Conservation (phyloP, 306 rosid species). For the Cicer cuneatum region DNA sequence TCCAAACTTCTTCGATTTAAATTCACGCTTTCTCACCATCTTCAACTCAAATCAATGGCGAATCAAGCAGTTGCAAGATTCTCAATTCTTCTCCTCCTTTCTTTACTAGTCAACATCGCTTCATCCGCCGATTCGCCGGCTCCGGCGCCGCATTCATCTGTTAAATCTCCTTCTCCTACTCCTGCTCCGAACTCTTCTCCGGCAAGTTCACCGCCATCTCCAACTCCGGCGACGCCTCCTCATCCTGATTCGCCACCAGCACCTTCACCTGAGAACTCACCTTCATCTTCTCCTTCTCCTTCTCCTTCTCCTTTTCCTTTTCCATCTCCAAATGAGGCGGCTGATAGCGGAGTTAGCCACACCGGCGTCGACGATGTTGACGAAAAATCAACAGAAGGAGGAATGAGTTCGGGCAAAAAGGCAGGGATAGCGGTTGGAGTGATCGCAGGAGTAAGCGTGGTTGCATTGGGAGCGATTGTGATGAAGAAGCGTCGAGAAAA, state of each 20-base stretch:
- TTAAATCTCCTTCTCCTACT: slow-evolving; percentile 43
- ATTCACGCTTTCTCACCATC: not conserved
- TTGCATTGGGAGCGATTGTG: slow-evolving; percentile 63
- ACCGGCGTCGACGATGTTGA: not conserved
- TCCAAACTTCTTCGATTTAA: slow-evolving; percentile 48
- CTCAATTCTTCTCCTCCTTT: slow-evolving; percentile 38
- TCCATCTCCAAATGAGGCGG: slow-evolving; percentile 36
- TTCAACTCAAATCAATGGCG: slow-evolving; percentile 53
- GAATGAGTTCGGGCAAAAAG: slow-evolving; percentile 73
- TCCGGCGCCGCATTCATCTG: slow-evolving; percentile 37
- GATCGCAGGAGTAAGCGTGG: slow-evolving; percentile 49
- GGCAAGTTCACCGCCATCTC: slow-evolving; percentile 33
- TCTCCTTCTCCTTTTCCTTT: slow-evolving; percentile 46
- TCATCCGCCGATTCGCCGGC: slow-evolving; percentile 44
- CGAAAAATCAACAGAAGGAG: slow-evolving; percentile 55
- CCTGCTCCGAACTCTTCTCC: slow-evolving; percentile 45
- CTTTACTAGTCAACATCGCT: slow-evolving; percentile 41
- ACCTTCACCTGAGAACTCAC: slow-evolving; percentile 38
- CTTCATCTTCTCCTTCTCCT: slow-evolving; percentile 37
- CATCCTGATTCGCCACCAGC: slow-evolving; percentile 41
- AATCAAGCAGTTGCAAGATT: slow-evolving; percentile 38
- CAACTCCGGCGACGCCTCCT: slow-evolving; percentile 32
- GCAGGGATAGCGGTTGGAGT: slow-evolving; percentile 83
- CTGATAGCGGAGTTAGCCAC: slow-evolving; percentile 18
- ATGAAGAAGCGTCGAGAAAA: slow-evolving; percentile 82